Evolutionary conservation across 306 rosid species (phyloP), one percentile per base, ranked within the genome.

Genomic region (Vicia sativa): DNA sequence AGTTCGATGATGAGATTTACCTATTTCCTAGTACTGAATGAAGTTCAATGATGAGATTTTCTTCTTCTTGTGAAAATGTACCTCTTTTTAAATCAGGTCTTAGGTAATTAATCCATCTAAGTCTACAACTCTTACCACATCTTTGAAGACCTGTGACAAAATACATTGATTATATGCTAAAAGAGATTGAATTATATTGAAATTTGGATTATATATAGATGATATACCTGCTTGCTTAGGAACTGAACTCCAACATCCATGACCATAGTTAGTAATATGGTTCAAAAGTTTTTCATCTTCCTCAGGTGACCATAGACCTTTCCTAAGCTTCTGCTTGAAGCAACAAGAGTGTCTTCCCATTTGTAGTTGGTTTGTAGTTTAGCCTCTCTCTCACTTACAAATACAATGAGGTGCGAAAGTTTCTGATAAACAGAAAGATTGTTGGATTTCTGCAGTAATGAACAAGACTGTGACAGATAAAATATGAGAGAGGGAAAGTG

Each of bases 261-360:
- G 89, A 39, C 89, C 89, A 6, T 73, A 70, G 48, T 78, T 73
- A 7, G 80, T 81, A 2, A 84, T 73, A 78, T 84, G 89, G 25
- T 68, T 84, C 18, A 78, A 21, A 66, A 84, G 89, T 72, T 84
- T 84, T 64, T 84, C 89, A 70, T 84, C 89, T 70, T 84, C 89
- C 13, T 84, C 89, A 9, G 89, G 89, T 54, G 89, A 84, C 89
- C 89, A 84, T 0, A 84, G 84, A 45, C 89, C 89, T 60, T 84
- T 84, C 53, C 89, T 57, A n/a, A 84, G 89, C 75, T 84, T 84
- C 57, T 84, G 89, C 50, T 84, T 84, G 74, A 76, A 84, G 65
- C 89, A 84, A 68, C 89, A 84, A 49, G 89, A 84, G 80, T 81
- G 89, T 19, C 89, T 81, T n/a, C 84, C 89, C 89, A 84, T 84